Base-by-base conservation (phyloP, 768 basidiomycete genomes). In the Clavaria fumosa region DNA sequence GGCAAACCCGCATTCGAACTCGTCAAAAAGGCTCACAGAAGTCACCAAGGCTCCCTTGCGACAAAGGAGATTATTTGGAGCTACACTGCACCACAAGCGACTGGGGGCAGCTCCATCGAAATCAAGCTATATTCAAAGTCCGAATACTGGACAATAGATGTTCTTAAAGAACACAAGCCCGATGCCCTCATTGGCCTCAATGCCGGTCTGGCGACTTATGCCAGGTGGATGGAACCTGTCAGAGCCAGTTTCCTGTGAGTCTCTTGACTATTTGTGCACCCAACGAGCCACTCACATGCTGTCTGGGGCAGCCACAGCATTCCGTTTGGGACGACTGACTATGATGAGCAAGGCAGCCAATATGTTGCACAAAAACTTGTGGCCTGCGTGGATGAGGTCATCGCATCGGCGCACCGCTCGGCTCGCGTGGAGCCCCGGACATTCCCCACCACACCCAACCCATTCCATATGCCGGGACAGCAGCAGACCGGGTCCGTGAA, bases 111-210 rank as follows among this genome's bases (percentile, higher is more conserved):
- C 23, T 57, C 53, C 4, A 38, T 64, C 15, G 36, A 45, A 5
- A 50, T 64, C 35, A 46, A 52, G 40, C 56, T 66, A 22, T 46
- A 56, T 5, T 52, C 51, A 33, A 48, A 50, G 4, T 44, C 47
- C 19, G 48, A 51, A 19, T 45, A 42, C 39, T 52, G 53, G 51
- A 47, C 49, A 2, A 51, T 50, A 28, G 49, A 48, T 30, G 45
- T 50, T 18, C 31, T 51, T 11, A 22, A 23, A 20, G 31, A 49
- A 12, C 26, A 9, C 26, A 28, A 28, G 26, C 61, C 63, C 5
- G 57, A 65, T 39, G 64, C 56, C 15, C 43, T 65, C 42, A 41
- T 66, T 27, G 63, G 51, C 4, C 53, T 45, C 38, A 62, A 64
- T 40, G 61, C 64, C 1, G 63, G 63, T 17, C 49, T 64, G 20